phyloP scores from a whole-genome alignment of 192 early-diverging fungal genomes.

The Backusella liffmaniae region DNA sequence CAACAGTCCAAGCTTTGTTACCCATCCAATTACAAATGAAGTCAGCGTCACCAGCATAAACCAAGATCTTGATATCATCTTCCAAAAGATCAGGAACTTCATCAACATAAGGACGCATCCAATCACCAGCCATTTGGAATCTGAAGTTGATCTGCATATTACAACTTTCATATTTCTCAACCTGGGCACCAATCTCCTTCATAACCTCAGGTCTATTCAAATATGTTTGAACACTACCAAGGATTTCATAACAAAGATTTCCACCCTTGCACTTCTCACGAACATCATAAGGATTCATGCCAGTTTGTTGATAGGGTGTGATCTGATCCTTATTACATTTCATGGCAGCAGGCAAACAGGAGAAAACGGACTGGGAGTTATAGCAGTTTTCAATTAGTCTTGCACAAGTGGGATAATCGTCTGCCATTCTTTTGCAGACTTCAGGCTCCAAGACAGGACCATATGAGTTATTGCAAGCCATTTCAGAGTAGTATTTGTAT shows the following conservation, averaged over 20 bases:
- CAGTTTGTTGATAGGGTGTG: constrained; percentile 74
- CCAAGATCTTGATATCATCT: constrained; percentile 79
- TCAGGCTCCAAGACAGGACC: constrained; percentile 74
- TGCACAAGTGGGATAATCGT: constrained; percentile 76
- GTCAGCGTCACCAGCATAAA: constrained; percentile 75
- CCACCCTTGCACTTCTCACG: constrained; percentile 45
- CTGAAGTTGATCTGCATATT: constrained; percentile 73
- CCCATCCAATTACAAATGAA: constrained; percentile 50
- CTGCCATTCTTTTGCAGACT: constrained; percentile 80
- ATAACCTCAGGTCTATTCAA: constrained; percentile 82
- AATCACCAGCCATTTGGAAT: constrained; percentile 85
- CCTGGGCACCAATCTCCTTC: constrained; percentile 71
- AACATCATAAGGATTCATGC: constrained; percentile 94
- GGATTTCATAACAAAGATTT: constrained; percentile 88
- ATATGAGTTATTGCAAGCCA: constrained; percentile 80
- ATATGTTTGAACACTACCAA: constrained; percentile 79
- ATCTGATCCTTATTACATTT: constrained; percentile 91
- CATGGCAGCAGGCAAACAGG: constrained; percentile 82
- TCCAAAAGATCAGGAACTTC: constrained; percentile 76
- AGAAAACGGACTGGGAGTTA: constrained; percentile 73
- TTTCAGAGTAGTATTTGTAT: constrained; percentile 89
- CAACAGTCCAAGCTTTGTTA: constrained; percentile 92
- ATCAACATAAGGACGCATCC: constrained; percentile 77
- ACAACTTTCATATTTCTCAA: constrained; percentile 76
- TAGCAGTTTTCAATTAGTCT: constrained; percentile 87